A percentile compares a stretch with the other conserved stretches of the same genome.
Conservation (phyloP, 352 stramenopile species). For the Globisporangium canariense region DNA sequence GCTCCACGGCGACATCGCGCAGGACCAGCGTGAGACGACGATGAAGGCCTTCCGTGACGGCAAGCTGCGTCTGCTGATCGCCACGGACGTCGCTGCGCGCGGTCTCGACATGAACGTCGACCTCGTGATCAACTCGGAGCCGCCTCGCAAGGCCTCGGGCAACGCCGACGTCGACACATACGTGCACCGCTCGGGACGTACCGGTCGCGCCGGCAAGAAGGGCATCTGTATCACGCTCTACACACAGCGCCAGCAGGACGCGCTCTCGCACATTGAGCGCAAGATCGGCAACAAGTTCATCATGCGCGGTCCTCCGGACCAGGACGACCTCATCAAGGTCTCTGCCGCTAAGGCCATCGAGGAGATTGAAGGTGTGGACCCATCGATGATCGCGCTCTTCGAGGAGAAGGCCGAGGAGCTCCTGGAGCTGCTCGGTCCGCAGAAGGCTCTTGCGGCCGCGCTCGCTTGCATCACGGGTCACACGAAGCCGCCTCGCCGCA, state of each 20-base stretch:
- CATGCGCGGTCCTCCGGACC: constrained; percentile 79
- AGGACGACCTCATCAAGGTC: constrained; percentile 86
- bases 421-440: constrained; percentile 53
- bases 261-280: constrained; percentile 82
- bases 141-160: constrained; percentile 74
- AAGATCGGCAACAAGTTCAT: constrained; percentile 89
- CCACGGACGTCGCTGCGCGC: constrained; percentile 95
- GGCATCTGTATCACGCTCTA: constrained; percentile 98
- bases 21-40: constrained; percentile 96
- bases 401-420: constrained; percentile 64
- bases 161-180: constrained; percentile 96
- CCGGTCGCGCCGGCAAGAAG: constrained; percentile 94
- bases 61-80: constrained; percentile 93
- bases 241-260: constrained; percentile 75
- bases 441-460: constrained; percentile 71
- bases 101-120: constrained; percentile 98
- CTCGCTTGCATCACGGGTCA: constrained; percentile 91
- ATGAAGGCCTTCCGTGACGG: constrained; percentile 96
- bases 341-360: constrained; percentile 80
- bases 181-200: constrained; percentile 97
- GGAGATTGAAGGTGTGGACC: constrained; percentile 81
- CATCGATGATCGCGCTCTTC: constrained; percentile 73
- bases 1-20: constrained; percentile 96
- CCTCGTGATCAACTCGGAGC: constrained; percentile 96
- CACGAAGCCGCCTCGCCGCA: constrained; percentile 69